A percentile compares a stretch with the other conserved stretches of the same genome.
phyloP scores from a whole-genome alignment of 1,284 basidiomycete species.

The Rhodofomes roseus region DNA sequence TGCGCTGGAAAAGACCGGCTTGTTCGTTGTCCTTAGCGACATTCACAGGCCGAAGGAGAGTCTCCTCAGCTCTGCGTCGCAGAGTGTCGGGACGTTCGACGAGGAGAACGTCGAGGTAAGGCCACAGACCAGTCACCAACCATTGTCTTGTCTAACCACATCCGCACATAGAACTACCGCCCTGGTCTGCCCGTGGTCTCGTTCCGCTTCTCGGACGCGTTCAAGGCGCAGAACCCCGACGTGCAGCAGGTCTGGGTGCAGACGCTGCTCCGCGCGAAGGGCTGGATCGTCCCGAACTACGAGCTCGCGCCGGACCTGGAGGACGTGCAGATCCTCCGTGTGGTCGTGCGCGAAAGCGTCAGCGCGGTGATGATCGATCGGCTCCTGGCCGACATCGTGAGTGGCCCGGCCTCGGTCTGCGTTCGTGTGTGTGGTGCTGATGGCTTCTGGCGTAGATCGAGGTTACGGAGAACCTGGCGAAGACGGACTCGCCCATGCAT shows the following conservation, averaged over 20 bases:
- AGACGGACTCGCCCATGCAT: constrained; percentile 45
- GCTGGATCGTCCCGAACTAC: constrained; percentile 90
- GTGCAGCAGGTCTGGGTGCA: constrained; percentile 91
- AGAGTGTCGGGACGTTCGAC: constrained; percentile 38
- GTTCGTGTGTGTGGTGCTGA: background rate
- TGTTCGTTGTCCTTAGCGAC: constrained; percentile 73
- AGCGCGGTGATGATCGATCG: constrained; percentile 63
- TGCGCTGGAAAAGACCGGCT: constrained; percentile 79
- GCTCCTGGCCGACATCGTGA: constrained; percentile 58
- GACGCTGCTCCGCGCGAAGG: constrained; percentile 69
- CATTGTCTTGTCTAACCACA: background rate
- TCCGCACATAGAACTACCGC: constrained; percentile 50
- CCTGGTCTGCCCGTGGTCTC: constrained; percentile 89
- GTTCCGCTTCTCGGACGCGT: constrained; percentile 85
- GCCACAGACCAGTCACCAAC: background rate
- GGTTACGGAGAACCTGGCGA: constrained; percentile 51
- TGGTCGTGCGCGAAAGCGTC: constrained; percentile 80
- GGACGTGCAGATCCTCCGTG: constrained; percentile 76
- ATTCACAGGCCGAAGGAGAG: constrained; percentile 47
- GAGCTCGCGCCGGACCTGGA: constrained; percentile 72
- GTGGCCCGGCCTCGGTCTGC: constrained; percentile 18
- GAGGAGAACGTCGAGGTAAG: constrained; percentile 55
- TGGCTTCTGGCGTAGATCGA: constrained; percentile 43
- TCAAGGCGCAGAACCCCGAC: constrained; percentile 67
- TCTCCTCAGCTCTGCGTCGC: constrained; percentile 23